phyloP scores from a whole-genome alignment of 352 stramenopile genomes.

The Pythium aristosporum region DNA sequence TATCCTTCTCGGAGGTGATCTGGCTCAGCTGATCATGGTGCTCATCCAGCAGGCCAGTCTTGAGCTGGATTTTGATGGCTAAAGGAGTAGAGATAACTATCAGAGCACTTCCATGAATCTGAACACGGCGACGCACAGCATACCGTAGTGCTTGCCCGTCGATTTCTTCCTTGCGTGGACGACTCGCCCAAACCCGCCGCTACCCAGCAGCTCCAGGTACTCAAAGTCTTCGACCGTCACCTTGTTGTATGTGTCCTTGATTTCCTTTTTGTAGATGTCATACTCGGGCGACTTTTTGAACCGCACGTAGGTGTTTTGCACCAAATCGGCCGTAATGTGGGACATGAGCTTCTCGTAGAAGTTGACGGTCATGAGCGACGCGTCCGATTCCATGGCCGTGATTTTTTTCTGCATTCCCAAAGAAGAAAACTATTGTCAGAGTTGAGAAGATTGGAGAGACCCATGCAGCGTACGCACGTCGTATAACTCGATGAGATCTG shows the following conservation, averaged over 20 bases:
- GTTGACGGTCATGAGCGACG: conserved; percentile 45
- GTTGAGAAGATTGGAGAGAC: background rate
- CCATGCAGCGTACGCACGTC: conserved; percentile 41
- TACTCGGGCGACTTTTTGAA: conserved; percentile 76
- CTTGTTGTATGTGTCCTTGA: conserved; percentile 88
- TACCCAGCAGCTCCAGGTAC: conserved; percentile 83
- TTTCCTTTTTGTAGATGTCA: conserved; percentile 67
- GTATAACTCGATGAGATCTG: conserved; percentile 63
- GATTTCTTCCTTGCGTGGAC: conserved; percentile 89
- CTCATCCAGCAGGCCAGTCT: conserved; percentile 84
- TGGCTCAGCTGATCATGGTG: conserved; percentile 82
- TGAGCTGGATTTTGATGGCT: conserved; percentile 93
- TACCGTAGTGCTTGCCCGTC: conserved; percentile 89
- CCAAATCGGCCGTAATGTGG: conserved; percentile 75
- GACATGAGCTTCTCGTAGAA: conserved; percentile 73
- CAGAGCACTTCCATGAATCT: background rate
- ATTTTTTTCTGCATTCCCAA: conserved; percentile 54
- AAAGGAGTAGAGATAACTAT: background rate
- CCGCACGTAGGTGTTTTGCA: conserved; percentile 77
- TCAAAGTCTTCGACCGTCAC: conserved; percentile 84
- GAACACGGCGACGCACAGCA: conserved; percentile 1
- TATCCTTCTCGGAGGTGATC: conserved; percentile 89
- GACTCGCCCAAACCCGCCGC: conserved; percentile 90
- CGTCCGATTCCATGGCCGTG: conserved; percentile 42
- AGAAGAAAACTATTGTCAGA: background rate